Evolutionary conservation across 2,329 filamentous ascomycete species (phyloP).

Genomic region (Colletotrichum tropicale): DNA sequence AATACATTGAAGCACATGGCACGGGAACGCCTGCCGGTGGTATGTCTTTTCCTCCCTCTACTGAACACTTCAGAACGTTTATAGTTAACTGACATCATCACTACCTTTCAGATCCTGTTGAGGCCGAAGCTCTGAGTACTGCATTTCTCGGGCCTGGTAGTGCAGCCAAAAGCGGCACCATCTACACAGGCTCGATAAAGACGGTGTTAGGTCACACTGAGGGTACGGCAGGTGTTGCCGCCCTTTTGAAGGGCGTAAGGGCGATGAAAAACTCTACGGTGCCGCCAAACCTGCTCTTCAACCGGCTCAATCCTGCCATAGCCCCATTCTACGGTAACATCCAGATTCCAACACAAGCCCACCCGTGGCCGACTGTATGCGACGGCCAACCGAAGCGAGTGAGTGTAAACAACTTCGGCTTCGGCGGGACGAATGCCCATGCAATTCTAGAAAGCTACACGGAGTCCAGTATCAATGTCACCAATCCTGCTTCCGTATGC

Average conservation of each 20-base stretch:
- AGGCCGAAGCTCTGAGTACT: conserved; percentile 32
- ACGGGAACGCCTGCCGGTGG: conserved; percentile 41
- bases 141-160: conserved; percentile 23
- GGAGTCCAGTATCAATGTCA: not conserved
- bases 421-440: conserved; percentile 50
- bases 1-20: conserved; percentile 37
- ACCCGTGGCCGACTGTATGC: conserved; percentile 20
- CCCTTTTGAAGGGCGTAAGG: conserved; percentile 26
- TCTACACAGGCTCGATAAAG: conserved; percentile 29
- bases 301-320: conserved; percentile 29
- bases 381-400: not conserved
- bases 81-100: not conserved
- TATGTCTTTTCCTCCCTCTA: conserved; percentile 31
- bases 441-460: conserved; percentile 33
- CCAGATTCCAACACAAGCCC: conserved; percentile 2
- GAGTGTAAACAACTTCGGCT: conserved; percentile 42
- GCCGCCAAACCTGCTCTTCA: conserved; percentile 34
- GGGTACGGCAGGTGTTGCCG: conserved; percentile 29
- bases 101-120: conserved; percentile 24
- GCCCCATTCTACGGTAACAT: conserved; percentile 26
- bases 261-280: conserved; percentile 23
- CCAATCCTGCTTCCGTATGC: no score
- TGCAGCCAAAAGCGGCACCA: conserved; percentile 34
- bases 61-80: not conserved
- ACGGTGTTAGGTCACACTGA: conserved; percentile 32